phyloP scores from a whole-genome alignment of 2,329 filamentous ascomycete species.

The Gyromitra esculenta region DNA sequence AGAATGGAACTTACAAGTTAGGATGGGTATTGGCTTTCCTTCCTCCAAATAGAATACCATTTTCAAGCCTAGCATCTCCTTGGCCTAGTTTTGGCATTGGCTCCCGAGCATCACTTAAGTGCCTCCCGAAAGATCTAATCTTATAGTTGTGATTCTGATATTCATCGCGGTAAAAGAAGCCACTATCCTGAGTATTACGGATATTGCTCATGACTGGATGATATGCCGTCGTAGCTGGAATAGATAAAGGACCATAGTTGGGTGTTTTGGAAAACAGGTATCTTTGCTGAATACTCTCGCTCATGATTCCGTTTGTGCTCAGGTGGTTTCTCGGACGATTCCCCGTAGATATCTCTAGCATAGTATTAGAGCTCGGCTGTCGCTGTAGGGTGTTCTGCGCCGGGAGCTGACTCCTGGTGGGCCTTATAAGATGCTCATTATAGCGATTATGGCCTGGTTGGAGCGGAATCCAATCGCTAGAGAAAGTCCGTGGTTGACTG shows the following conservation, averaged over 20 bases:
- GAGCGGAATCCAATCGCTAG: neutral
- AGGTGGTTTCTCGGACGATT: constrained; percentile 9
- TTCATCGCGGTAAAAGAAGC: constrained; percentile 22
- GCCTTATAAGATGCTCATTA: neutral
- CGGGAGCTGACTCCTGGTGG: neutral
- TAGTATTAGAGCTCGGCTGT: neutral
- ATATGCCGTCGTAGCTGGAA: constrained; percentile 34
- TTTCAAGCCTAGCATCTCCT: constrained; percentile 46
- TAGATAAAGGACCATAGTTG: constrained; percentile 47
- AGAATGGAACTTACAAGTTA: constrained; percentile 18
- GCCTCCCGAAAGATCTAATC: constrained; percentile 33
- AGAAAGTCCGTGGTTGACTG: constrained; percentile 26
- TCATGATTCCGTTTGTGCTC: constrained; percentile 29
- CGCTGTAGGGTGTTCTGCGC: neutral
- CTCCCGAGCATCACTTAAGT: constrained; percentile 32
- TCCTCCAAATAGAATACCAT: constrained; percentile 28
- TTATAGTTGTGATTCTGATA: constrained; percentile 24
- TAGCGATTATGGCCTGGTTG: constrained; percentile 1
- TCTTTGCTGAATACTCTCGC: constrained; percentile 47
- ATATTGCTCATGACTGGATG: constrained; percentile 16
- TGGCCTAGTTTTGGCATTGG: constrained; percentile 47
- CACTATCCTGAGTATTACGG: neutral
- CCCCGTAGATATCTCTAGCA: constrained; percentile 11
- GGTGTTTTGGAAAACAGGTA: constrained; percentile 44
- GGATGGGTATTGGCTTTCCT: constrained; percentile 10